Evolutionary conservation across 2,329 filamentous ascomycete species (phyloP), one percentile per base, ranked within the genome.

Genomic region (Cytospora leucostoma): DNA sequence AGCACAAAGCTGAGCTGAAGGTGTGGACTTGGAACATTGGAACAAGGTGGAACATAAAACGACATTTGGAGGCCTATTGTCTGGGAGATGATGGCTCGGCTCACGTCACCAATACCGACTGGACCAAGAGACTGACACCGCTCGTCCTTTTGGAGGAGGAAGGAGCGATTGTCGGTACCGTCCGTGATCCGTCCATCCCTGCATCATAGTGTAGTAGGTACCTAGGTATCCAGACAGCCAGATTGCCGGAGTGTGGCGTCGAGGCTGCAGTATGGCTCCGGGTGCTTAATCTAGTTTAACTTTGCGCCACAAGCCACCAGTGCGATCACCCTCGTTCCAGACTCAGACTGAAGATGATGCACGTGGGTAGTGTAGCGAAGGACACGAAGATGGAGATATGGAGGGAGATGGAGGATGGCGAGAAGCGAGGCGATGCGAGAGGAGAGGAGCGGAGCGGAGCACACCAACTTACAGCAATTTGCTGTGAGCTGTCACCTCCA

Each of bases 261-360:
- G 44, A 21, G 44, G 44, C 60, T 62, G 60, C 60, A 57, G 55
- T 47, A 44, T 62, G 60, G 60, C 60, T 47, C 54, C 54, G 55
- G 54, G 57, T 53, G 21, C 49, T 62, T 58, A 62, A 58, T 49
- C 60, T 62, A 57, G 60, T 62, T 56, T 57, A 57, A 52, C 37
- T 51, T 49, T 44, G 37, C 54, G 60, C 60, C 60, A 62, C 60
- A 57, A 57, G 60, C 60, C 60, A 52, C 44, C 19, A 47, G 44
- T 47, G 44, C 44, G 21, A n/a, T 47, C 44, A 11, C 21, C n/a
- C 19, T n/a, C 17, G 15, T 15, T 38, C 40, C 40, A 44, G 17
- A 44, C 5, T 44, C 17, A 44, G 40, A 10, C 17, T 44, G 40
- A 15, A n/a, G 40, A 19, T n/a, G 17, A n/a, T 40, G 38, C 6